Evolutionary conservation across 208 protist species (phyloP), one percentile per base, ranked within the genome.

Genomic region (Wallacemonas collosoma): DNA sequence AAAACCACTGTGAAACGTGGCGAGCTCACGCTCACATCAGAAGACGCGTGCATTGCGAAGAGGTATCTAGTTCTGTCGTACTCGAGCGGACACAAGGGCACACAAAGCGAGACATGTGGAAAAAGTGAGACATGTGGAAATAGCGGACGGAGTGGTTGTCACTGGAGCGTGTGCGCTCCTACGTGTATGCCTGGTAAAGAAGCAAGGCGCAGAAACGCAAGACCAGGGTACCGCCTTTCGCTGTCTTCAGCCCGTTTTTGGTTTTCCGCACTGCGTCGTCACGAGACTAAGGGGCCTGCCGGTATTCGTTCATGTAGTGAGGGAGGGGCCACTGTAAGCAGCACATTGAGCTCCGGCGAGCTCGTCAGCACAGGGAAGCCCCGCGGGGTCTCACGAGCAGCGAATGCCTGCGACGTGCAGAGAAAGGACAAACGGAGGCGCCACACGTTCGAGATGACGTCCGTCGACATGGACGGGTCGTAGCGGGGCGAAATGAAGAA

Each of bases 291-390:
- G 3, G 7, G 40, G 6, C 60, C 60, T 5, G 35, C 60, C 7
- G 60, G 57, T 15, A 74, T 67, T 1, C 71, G 58, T 12, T 73
- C 61, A 44, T 17, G 68, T 12, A 50, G 53, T 11, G 56, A 62
- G 7, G 77, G 79, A 2, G 79, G 82, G 35, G 75, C 56, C 12
- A 88, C 55, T 4, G 76, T 88, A 50, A 88, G 71, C 11, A 76
- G 82, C 2, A 88, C 36, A 2, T 82, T 63, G n/a, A 88, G 44
- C 48, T 82, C 79, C 8, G 72, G 70, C n/a, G 60, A 65, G 60
- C 41, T 51, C 6, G 36, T 4, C 5, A 65, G 60, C 7, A 51
- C 36, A 14, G 60, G 60, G 36, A 73, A 58, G 26, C 74, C 70
- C 50, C 69, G 70, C 48, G 72, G 71, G 38, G 77, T 44, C 12